These are phyloP conservation scores for Pythium oligandrum DNA, from an alignment of 352 stramenopile species.

Conservation along the genomic window DNA sequence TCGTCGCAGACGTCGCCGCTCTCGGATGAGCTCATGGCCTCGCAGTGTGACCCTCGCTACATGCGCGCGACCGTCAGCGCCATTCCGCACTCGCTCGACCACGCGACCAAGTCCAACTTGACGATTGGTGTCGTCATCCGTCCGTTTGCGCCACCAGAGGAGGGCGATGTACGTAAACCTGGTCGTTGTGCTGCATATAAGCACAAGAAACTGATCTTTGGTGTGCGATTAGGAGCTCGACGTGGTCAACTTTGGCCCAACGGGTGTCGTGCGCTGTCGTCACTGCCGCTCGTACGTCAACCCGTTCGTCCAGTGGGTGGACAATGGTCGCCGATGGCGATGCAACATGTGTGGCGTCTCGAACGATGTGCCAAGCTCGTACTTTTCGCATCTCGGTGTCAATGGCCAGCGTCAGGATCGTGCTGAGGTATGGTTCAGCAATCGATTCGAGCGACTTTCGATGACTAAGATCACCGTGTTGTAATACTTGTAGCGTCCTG, in stretches of 20 bases:
- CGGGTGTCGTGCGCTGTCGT: slow-evolving; percentile 82
- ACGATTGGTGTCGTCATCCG: slow-evolving; percentile 84
- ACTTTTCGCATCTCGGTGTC: slow-evolving; percentile 97
- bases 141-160: slow-evolving; percentile 61
- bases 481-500: slow-evolving; percentile 35
- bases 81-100: slow-evolving; percentile 78
- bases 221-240: slow-evolving; percentile 36
- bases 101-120: slow-evolving; percentile 79
- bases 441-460: not conserved
- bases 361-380: slow-evolving; percentile 91
- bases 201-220: not conserved
- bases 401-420: slow-evolving; percentile 93
- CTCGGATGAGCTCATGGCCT: slow-evolving; percentile 62
- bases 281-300: slow-evolving; percentile 90
- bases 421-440: slow-evolving; percentile 71
- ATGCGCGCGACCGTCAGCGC: slow-evolving; percentile 77
- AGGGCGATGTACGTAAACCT: slow-evolving; percentile 25
- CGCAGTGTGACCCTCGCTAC: slow-evolving; percentile 73
- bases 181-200: not conserved
- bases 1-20: slow-evolving; percentile 49
- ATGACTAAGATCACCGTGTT: too few species aligned
- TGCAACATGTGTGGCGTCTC: slow-evolving; percentile 89
- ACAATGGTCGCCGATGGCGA: slow-evolving; percentile 82
- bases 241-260: slow-evolving; percentile 85
- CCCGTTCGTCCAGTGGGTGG: slow-evolving; percentile 86